Base-by-base conservation (phyloP, 768 basidiomycete genomes). In the Leccinum subtestaceum region DNA sequence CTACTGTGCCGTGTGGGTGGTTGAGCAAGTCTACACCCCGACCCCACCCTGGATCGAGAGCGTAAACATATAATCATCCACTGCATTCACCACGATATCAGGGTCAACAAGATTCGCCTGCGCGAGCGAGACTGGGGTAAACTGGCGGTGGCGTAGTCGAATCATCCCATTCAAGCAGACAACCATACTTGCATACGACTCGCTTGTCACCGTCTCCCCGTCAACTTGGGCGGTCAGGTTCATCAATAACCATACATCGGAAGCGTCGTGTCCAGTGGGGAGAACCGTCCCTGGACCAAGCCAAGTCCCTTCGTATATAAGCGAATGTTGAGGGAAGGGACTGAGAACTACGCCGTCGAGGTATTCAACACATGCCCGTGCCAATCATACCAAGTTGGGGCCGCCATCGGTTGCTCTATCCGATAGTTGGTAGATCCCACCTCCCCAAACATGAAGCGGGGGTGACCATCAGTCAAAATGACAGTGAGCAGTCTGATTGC, bases 391-490 rank as follows among this genome's bases (percentile, higher is more conserved):
- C 84, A 85, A 13, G 82, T 82, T 27, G 25, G 25, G 77, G 23
- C 82, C 83, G 1, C 75, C 74, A 12, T 75, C 75, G 1, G 72
- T 72, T 6, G 67, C 64, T 6, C 74, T 59, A 10, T 75, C 72
- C 2, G 79, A 78, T 3, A 80, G 80, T 56, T 81, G 80, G 61
- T 81, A 82, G 2, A 76, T 77, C 0, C 84, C 84, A 2, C 84
- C 84, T 36, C 83, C 84, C 84, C 83, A 86, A 6, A 86, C 72
- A 17, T 84, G 81, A 17, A 85, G 68, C 84, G 84, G 57, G 8
- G 19, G n/a, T 19, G 5, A 10, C 15, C 17, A 4, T 15, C 4
- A 43, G 40, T 52, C 10, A 53, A 25, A 25, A 8, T 34, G 46
- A 34, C 12, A 55, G 29, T 27, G 43, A 7, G 23, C 21, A 19